Evolutionary conservation across 2,329 filamentous ascomycete species (phyloP), one percentile per base, ranked within the genome.

Genomic region (Ophiostoma ips): DNA sequence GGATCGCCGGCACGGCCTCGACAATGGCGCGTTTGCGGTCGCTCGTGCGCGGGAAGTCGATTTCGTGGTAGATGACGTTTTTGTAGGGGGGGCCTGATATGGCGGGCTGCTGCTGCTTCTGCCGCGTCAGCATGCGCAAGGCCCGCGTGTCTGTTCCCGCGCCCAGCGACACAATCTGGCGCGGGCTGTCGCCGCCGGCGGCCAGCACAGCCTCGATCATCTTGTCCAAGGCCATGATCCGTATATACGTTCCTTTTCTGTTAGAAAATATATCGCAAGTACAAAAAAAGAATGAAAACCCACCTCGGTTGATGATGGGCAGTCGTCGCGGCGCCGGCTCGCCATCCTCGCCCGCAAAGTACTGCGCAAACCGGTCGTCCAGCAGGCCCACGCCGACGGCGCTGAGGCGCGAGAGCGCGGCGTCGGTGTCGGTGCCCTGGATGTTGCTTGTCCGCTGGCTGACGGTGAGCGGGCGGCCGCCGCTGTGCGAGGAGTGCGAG

Each of bases 251-350:
- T 48, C 88, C 88, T 90, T 28, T 28, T 28, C 24, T 28, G 4
- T 8, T 28, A 28, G 24, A 28, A 5, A 28, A 28, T 4, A 28
- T 28, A 28, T 8, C n/a, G n/a, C n/a, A n/a, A n/a, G n/a, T n/a
- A n/a, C n/a, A n/a, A n/a, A 57, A 2, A 30, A 46, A 33, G 48
- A 52, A 43, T 56, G 40, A 11, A 18, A 46, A 18, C 81, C 19
- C 65, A 87, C 90, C 90, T 77, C 90, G 73, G 62, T 98, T 96
- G 61, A 98, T 95, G 55, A 98, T 86, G 48, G 92, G 92, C 55
- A 94, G 73, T 52, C 90, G 75, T 56, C 84, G 76, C 12, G 77
- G 69, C 2, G 71, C 60, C 15, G 71, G 67, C 53, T 70, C 72
- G 41, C 66, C 66, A 43, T 65, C 66, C 13, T 59, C 49, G 53